Evolutionary conservation across 139 green algal species (phyloP), one percentile per base, ranked within the genome.

Genomic region (Closterium sp.): DNA sequence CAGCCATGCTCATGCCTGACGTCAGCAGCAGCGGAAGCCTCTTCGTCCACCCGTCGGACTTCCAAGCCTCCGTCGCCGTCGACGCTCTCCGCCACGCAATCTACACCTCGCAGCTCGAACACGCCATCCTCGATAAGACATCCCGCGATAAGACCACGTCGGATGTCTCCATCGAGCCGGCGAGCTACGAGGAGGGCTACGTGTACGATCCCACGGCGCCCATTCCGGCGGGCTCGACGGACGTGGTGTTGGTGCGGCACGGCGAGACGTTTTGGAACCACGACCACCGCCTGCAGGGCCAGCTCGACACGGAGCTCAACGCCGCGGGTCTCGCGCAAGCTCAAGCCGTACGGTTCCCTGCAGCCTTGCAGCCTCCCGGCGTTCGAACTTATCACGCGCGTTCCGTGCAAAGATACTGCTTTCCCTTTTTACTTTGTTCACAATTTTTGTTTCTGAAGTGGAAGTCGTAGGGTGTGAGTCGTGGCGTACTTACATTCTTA

Each of bases 191-290:
- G 10, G 43, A 69, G 23, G 43, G 43, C 43, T 69, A 69, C 43
- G 43, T 69, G 43, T 69, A 69, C 43, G 43, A 69, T 16, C 43
- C 43, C 43, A 69, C 43, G 43, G 43, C 43, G 43, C 43, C 43
- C 12, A 69, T 69, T 69, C 43, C 43, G 43, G 81, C 81, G 5
- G 81, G 25, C 4, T 19, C 81, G 6, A 38, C 88, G n/a, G 88
- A 91, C n/a, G 33, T 91, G 88, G 31, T 91, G n/a, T 31, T 91
- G 5, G 88, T 91, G 0, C 64, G 88, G 0, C 88, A 91, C 31
- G 88, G 88, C 66, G 88, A 91, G 88, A 91, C 88, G 30, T 69
- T 87, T 30, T 91, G 66, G 69, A 91, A 91, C 69, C 30, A 31
- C n/a, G 88, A 91, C 69, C 33, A 38, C 69, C 88, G 88, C 69